Percentiles rank a stretch among this genome's conserved stretches.
Conservation (phyloP, 768 basidiomycete species). For the Rhodotorula diobovata region DNA sequence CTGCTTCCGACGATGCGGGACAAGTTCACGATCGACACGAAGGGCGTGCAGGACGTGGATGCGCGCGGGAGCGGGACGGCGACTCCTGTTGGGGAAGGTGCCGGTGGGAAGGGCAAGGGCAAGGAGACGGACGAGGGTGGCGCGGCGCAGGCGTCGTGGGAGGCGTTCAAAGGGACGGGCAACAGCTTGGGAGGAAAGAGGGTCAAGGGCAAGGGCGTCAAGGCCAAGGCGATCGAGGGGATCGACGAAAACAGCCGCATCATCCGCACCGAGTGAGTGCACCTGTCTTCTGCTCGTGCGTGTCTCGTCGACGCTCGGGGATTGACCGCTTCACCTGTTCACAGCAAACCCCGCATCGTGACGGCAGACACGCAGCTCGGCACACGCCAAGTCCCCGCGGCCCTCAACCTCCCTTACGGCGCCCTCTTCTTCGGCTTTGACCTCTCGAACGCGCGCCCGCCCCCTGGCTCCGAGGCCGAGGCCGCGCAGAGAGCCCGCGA, state of each 20-base stretch:
- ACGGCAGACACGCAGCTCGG: conserved; percentile 72
- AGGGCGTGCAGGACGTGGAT: conserved; percentile 34
- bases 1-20: conserved; percentile 81
- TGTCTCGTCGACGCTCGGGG: background rate
- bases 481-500: conserved; percentile 35
- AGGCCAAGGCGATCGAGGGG: conserved; percentile 72
- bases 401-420: conserved; percentile 83
- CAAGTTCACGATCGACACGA: conserved; percentile 83
- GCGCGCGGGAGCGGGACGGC: conserved; percentile 51
- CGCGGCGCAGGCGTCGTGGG: conserved; percentile 46
- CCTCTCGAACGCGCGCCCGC: conserved; percentile 53
- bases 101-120: conserved; percentile 64
- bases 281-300: background rate
- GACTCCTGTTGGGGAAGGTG: conserved; percentile 55
- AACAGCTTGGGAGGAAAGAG: conserved; percentile 83
- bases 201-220: conserved; percentile 92
- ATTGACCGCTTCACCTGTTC: too few species aligned
- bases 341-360: conserved; percentile 74
- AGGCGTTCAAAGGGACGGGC: conserved; percentile 93
- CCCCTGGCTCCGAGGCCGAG: conserved; percentile 44
- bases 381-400: conserved; percentile 75
- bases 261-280: conserved; percentile 75
- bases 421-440: conserved; percentile 96
- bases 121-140: conserved; percentile 24
- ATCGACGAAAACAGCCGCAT: conserved; percentile 80